Evolutionary conservation across 306 rosid species (phyloP), one percentile per base, ranked within the genome.

Genomic region (Cicer pinnatifidum): DNA sequence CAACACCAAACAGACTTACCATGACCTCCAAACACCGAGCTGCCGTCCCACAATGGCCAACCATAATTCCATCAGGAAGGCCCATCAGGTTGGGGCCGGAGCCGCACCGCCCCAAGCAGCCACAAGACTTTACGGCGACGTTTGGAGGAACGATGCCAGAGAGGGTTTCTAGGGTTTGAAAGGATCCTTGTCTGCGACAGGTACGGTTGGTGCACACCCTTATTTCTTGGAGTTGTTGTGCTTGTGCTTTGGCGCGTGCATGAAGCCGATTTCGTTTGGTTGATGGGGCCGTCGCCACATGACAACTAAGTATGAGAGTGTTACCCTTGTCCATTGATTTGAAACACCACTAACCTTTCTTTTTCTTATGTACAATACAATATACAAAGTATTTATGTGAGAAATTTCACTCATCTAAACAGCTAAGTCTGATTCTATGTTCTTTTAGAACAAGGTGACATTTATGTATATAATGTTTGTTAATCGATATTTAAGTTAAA

Each of bases 181-280:
- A 71, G 11, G 98, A 91, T 8, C 97, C 98, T 67, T 91, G 97
- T 40, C 76, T 85, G 2, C 98, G 94, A 86, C 96, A 91, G 41
- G 85, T 84, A 19, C 96, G 91, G 83, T 91, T 93, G 11, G 94
- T 86, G 83, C 98, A 93, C 1, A 93, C 96, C 11, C 92, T 86
- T 69, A 93, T 83, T 81, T 91, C 97, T 51, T 65, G 62, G 17
- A 60, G 43, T 33, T 35, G 62, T 1, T 58, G 67, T 8, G 20
- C 7, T 2, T 57, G 63, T 6, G 87, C 75, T 65, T 61, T 47
- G 65, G 71, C 80, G 38, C 61, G 11, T 35, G 47, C 37, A 56
- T 9, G 45, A 45, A 9, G 16, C 19, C 38, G 72, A 5, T 52
- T 20, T 48, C 70, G 82, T 67, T 72, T 80, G 8, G 54, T 9